Evolutionary conservation across 306 rosid genomes (phyloP).

Genomic region (Parietaria judaica): DNA sequence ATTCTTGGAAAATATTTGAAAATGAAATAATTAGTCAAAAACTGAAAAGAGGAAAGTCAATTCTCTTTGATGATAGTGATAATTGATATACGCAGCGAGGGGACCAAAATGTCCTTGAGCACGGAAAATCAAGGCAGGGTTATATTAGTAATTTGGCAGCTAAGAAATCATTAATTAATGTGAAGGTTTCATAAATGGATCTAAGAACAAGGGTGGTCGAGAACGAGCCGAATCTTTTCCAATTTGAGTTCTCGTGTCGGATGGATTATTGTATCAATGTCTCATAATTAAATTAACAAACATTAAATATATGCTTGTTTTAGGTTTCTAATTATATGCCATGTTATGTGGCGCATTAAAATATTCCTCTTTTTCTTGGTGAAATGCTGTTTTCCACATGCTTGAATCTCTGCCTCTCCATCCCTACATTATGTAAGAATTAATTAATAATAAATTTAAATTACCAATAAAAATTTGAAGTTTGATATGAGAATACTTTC

Average conservation of each 20-base stretch:
- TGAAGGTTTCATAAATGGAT: not conserved
- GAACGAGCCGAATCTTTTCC: conserved; percentile 1
- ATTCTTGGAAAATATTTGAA: not conserved
- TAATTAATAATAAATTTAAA: not conserved
- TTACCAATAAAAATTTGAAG: too few species aligned
- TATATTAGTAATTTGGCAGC: conserved; percentile 1
- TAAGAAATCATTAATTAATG: too few species aligned
- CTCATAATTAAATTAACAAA: too few species aligned
- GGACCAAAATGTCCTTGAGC: conserved; percentile 11
- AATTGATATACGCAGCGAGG: not conserved
- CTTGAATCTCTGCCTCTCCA: conserved; percentile 12
- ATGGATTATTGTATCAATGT: not conserved
- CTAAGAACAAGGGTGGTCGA: not conserved
- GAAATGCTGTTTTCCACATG: conserved; percentile 22
- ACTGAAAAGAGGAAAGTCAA: not conserved
- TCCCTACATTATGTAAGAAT: conserved; percentile 6
- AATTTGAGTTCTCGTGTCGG: conserved; percentile 15
- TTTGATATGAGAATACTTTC: too few species aligned
- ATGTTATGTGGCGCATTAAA: not conserved
- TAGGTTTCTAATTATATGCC: too few species aligned
- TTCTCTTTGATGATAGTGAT: not conserved
- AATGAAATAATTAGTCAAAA: not conserved
- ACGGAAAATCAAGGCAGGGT: not conserved
- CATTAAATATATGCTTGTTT: too few species aligned
- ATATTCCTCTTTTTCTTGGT: not conserved